These are phyloP conservation scores for Ophiostoma montium DNA, from an alignment of 2,329 filamentous ascomycete species.

Conservation along the genomic window DNA sequence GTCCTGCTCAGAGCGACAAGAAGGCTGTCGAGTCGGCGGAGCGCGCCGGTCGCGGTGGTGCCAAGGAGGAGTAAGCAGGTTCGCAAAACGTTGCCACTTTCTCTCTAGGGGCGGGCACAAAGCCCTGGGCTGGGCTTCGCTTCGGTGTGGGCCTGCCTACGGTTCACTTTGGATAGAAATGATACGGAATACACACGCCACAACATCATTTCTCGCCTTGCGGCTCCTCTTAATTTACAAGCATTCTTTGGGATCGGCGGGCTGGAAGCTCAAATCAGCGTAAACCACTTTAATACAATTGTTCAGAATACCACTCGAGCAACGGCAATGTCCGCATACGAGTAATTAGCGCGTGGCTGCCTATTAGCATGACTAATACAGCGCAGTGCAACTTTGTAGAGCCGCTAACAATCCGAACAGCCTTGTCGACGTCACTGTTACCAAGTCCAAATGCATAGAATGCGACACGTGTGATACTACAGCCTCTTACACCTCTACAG, in stretches of 20 bases:
- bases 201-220: too few species aligned
- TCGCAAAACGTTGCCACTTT: too few species aligned
- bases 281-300: too few species aligned
- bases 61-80: conserved; percentile 51
- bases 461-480: neutral
- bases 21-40: conserved; percentile 71
- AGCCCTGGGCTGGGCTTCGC: too few species aligned
- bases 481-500: neutral
- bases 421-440: neutral
- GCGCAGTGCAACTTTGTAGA: neutral
- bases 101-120: too few species aligned
- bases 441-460: neutral
- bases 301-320: too few species aligned
- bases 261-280: too few species aligned
- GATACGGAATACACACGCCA: too few species aligned
- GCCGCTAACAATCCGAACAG: neutral
- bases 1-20: conserved; percentile 78
- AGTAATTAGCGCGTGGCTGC: neutral
- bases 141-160: too few species aligned
- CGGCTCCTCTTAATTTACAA: neutral
- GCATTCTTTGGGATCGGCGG: neutral
- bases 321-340: too few species aligned
- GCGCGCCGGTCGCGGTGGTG: conserved; percentile 57
- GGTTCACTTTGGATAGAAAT: too few species aligned
- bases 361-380: neutral